Conservation (phyloP, 805 yeast genomes). For the Saccharomycopsis javanensis region DNA sequence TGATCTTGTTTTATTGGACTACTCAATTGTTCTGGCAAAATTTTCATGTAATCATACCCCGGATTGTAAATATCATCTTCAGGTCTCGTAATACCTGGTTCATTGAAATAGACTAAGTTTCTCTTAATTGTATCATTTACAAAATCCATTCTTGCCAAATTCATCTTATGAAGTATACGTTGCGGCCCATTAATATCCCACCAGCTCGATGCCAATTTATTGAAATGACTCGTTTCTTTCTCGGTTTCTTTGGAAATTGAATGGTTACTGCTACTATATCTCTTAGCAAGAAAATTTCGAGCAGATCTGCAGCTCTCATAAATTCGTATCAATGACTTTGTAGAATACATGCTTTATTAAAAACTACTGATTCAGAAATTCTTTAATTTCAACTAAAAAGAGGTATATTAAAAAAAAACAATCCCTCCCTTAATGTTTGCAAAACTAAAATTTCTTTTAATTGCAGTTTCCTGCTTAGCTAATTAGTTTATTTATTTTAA, state of each 20-base stretch:
- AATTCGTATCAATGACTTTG: background rate
- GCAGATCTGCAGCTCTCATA: background rate
- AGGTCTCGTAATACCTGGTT: constrained; percentile 22
- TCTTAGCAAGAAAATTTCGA: background rate
- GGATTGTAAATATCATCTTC: constrained; percentile 59
- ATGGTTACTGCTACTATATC: background rate
- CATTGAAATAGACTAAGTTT: constrained; percentile 36
- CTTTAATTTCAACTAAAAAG: too few species aligned
- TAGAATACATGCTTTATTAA: too few species aligned
- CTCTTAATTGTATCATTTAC: constrained; percentile 50
- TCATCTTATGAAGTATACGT: constrained; percentile 90
- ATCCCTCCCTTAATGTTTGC: too few species aligned
- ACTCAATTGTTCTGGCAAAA: constrained; percentile 52
- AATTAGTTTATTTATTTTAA: too few species aligned
- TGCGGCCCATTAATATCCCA: constrained; percentile 96
- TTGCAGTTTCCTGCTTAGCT: too few species aligned
- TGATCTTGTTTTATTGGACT: constrained; percentile 41
- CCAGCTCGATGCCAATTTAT: constrained; percentile 88
- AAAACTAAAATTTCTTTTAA: too few species aligned
- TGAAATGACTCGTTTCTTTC: constrained; percentile 73
- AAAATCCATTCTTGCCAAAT: constrained; percentile 79
- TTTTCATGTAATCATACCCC: constrained; percentile 54
- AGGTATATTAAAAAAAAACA: too few species aligned
- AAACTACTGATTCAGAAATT: too few species aligned
- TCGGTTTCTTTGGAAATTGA: background rate